Conservation (phyloP, 140 eudicot species). For the Bidens hawaiensis region DNA sequence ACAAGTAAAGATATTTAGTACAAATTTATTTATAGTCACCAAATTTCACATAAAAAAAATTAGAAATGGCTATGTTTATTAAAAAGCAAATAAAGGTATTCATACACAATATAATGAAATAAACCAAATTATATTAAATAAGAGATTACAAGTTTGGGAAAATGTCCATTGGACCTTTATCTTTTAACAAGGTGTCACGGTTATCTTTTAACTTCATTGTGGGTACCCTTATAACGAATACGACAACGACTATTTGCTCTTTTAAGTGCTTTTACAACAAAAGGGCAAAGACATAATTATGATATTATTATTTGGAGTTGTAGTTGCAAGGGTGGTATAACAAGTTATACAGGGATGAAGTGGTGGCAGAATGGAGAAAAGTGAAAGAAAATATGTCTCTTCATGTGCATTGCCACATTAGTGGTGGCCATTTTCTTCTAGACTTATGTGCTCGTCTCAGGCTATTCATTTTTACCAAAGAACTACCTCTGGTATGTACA, state of each 20-base stretch:
- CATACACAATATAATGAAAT: neutral
- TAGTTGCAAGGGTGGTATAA: conserved; percentile 92
- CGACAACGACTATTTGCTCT: neutral
- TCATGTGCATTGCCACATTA: conserved; percentile 94
- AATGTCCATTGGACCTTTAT: no score
- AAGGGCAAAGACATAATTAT: neutral
- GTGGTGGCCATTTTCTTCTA: conserved; percentile 84
- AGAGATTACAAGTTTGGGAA: neutral
- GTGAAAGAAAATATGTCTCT: conserved; percentile 80
- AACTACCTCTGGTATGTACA: conserved; percentile 76
- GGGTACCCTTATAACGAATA: no score
- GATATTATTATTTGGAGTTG: neutral
- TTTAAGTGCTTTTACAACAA: neutral
- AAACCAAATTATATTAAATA: neutral
- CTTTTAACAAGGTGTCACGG: no score
- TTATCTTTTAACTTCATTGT: no score
- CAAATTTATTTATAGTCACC: neutral
- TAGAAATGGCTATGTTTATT: no score
- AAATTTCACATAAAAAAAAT: neutral
- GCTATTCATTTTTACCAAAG: conserved; percentile 82
- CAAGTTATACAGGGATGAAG: conserved; percentile 83
- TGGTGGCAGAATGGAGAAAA: conserved; percentile 95
- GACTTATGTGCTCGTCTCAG: conserved; percentile 71
- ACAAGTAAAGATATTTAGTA: no score
- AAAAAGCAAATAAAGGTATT: neutral